Evolutionary conservation across 2,329 filamentous ascomycete genomes (phyloP).

Genomic region (Juglanconis sp.): DNA sequence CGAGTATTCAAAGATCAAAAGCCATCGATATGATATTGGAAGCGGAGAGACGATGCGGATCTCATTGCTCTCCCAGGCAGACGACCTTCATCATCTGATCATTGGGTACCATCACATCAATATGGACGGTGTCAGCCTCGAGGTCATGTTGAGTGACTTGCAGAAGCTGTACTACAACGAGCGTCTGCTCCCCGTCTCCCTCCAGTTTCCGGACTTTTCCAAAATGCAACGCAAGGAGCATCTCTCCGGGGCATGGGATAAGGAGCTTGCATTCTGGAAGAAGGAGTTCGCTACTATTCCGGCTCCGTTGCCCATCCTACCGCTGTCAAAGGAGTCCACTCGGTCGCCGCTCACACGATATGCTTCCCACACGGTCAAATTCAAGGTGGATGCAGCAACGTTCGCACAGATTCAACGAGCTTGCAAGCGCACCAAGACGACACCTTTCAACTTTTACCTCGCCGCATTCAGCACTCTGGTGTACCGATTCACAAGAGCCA

Average conservation of each 20-base stretch:
- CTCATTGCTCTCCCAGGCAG: neutral
- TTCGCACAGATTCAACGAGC: neutral
- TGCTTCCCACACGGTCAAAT: too few relatives aligned
- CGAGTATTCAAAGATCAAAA: too few relatives aligned
- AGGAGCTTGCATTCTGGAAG: too few relatives aligned
- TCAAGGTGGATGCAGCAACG: too few relatives aligned
- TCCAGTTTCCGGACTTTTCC: too few relatives aligned
- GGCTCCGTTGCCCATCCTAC: too few relatives aligned
- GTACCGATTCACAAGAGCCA: constrained; percentile 27
- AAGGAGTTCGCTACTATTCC: too few relatives aligned
- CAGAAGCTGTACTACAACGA: constrained; percentile 35
- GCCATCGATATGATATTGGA: too few relatives aligned
- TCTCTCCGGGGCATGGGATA: too few relatives aligned
- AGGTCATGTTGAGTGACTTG: constrained; percentile 31
- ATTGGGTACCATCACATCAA: constrained; percentile 24
- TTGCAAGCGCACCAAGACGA: neutral
- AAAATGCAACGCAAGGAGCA: constrained; percentile 32
- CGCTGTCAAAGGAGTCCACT: too few relatives aligned
- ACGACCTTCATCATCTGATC: constrained; percentile 42
- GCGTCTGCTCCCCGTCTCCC: constrained; percentile 21
- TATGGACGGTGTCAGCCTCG: constrained; percentile 4
- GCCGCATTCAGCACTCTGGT: constrained; percentile 37
- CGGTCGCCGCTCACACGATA: too few relatives aligned
- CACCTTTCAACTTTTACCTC: constrained; percentile 44
- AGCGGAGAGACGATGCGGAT: neutral